Evolutionary conservation across 2,329 filamentous ascomycete species (phyloP).

Genomic region (Neofusicoccum laricinum): DNA sequence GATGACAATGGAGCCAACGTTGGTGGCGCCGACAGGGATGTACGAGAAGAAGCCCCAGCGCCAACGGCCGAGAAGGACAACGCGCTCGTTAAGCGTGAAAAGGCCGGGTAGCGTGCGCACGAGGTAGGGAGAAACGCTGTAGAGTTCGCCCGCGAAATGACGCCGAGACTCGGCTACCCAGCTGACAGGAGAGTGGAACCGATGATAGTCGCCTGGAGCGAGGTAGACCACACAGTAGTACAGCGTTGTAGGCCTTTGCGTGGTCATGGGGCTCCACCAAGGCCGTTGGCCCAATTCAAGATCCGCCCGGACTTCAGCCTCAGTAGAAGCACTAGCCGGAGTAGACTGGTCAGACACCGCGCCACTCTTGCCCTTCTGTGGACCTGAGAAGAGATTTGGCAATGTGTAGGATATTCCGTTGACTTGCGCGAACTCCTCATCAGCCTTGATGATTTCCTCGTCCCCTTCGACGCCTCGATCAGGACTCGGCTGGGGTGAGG

Average conservation of each 20-base stretch:
- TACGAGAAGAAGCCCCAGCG: constrained; percentile 97
- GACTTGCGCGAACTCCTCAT: constrained; percentile 89
- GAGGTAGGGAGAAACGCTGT: constrained; percentile 90
- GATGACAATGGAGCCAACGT: constrained; percentile 93
- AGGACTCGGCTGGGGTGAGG: constrained; percentile 34
- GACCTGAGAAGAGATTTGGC: constrained; percentile 80
- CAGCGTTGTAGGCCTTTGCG: constrained; percentile 59
- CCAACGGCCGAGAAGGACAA: constrained; percentile 91
- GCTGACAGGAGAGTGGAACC: constrained; percentile 90
- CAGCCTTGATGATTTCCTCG: constrained; percentile 67
- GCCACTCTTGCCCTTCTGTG: constrained; percentile 44
- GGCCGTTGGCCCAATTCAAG: constrained; percentile 63
- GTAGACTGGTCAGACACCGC: constrained; percentile 71
- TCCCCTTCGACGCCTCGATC: constrained; percentile 35
- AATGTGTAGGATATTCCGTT: constrained; percentile 96
- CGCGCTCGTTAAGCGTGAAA: constrained; percentile 94
- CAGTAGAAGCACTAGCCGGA: constrained; percentile 64
- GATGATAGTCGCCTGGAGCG: constrained; percentile 95
- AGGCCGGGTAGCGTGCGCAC: constrained; percentile 89
- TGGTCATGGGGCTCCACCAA: constrained; percentile 45
- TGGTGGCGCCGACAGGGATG: constrained; percentile 93
- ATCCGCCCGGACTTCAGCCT: constrained; percentile 79
- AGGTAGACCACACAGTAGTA: constrained; percentile 97
- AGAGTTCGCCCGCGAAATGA: constrained; percentile 97
- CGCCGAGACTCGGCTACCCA: constrained; percentile 94